Conservation (phyloP, 371 early-diverging fungal species). For the Nematocida sp. region DNA sequence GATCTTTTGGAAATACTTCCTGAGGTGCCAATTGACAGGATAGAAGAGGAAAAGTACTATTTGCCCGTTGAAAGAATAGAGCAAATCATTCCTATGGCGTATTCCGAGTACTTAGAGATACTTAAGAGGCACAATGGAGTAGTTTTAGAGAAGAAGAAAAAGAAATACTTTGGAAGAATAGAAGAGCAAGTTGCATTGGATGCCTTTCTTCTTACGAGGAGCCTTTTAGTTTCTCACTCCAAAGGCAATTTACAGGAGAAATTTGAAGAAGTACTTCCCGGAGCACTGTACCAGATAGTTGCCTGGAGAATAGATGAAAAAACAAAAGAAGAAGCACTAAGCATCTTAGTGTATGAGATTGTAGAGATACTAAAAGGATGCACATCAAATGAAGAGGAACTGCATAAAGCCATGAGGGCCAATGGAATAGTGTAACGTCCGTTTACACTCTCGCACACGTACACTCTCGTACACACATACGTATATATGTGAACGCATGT, state of each 20-base stretch:
- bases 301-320: too few relatives aligned
- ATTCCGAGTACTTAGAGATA: slow-evolving; percentile 18
- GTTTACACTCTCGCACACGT: too few relatives aligned
- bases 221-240: not conserved
- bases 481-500: too few relatives aligned
- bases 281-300: slow-evolving; percentile 3
- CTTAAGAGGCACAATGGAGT: not conserved
- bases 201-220: slow-evolving; percentile 16
- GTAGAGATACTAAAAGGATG: not conserved
- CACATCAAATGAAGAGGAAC: not conserved
- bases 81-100: slow-evolving; percentile 10
- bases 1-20: slow-evolving; percentile 25
- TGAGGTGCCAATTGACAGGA: not conserved
- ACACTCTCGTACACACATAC: too few relatives aligned
- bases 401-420: not conserved
- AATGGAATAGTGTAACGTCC: slow-evolving; percentile 13
- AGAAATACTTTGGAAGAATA: slow-evolving; percentile 12
- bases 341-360: not conserved
- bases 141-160: not conserved
- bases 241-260: not conserved
- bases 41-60: slow-evolving; percentile 10
- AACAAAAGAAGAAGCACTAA: too few relatives aligned
- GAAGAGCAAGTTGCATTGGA: not conserved
- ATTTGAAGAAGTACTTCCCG: slow-evolving; percentile 29
- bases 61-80: slow-evolving; percentile 7